Evolutionary conservation across 306 rosid species (phyloP), one percentile per base, ranked within the genome.

Genomic region (Cucurbita moschata): DNA sequence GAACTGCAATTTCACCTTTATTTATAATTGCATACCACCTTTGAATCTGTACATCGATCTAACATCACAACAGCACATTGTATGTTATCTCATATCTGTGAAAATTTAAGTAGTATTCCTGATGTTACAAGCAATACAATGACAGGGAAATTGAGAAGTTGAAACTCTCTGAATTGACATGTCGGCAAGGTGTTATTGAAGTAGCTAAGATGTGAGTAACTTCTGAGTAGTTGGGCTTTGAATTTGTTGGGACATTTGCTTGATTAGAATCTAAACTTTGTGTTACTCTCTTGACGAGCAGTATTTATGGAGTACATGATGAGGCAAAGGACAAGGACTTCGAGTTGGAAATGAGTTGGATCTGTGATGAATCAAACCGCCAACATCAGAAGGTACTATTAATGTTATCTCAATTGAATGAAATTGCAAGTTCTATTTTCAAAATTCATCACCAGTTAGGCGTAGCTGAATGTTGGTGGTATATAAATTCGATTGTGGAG

Each of bases 241-340:
- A 55, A 50, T 53, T 72, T 52, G n/a, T 72, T 40, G 49, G 63
- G 26, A 6, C 54, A 63, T 71, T 70, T 76, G 52, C 37, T 71
- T 59, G 40, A 60, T 64, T 59, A 50, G 26, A 74, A 47, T 26
- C 53, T 69, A 6, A 49, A 71, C 10, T 10, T 65, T 80, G 30
- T 44, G 35, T 46, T 53, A 57, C 66, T 18, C 18, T 13, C 37
- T 76, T 53, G 26, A 19, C 44, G 23, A 46, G 52, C 87, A 92
- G 97, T 76, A 94, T 94, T 71, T 94, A 94, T 76, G 97, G 97
- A 54, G 96, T 94, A 39, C 98, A 94, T 65, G 98, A 94, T 68
- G 98, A 94, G 80, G 98, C 97, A 1, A 94, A 94, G 83, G 98
- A 94, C 84, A 94, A 90, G 79, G 97, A 90, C 53, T 94, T 94